Conservation (phyloP, 768 basidiomycete genomes). For the Lentinula raphanica region DNA sequence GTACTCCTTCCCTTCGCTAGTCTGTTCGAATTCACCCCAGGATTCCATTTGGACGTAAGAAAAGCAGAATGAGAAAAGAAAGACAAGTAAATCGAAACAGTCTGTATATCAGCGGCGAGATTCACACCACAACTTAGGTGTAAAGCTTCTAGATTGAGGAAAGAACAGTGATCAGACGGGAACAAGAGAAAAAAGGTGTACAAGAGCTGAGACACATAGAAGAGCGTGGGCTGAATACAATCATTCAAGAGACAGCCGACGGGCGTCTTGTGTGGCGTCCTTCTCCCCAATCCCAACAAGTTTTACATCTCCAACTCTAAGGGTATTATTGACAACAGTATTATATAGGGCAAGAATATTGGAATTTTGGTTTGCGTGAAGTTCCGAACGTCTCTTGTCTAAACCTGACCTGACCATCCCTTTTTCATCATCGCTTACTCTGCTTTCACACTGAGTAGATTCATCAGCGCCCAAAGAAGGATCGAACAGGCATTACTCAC, state of each 20-base stretch:
- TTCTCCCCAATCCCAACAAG: not conserved
- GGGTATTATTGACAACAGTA: constrained; percentile 6
- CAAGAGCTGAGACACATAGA: not conserved
- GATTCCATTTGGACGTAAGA: constrained; percentile 22
- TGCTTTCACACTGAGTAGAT: not conserved
- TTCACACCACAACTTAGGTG: not conserved
- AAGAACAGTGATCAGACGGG: not conserved
- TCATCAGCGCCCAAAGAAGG: not conserved
- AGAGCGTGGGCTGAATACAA: not conserved
- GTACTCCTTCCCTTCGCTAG: constrained; percentile 40
- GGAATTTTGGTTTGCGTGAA: not conserved
- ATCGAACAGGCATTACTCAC: constrained; percentile 16
- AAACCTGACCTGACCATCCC: not conserved
- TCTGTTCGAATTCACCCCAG: constrained; percentile 24
- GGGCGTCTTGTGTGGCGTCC: not conserved
- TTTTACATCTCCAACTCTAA: not conserved
- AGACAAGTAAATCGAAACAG: not conserved
- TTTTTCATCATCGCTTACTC: not conserved
- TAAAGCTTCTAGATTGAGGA: not conserved
- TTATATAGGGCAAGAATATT: not conserved
- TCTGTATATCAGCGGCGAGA: constrained; percentile 9
- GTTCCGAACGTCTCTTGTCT: not conserved
- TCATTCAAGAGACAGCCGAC: not conserved
- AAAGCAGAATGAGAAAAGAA: not conserved
- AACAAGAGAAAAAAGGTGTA: not conserved